phyloP scores from a whole-genome alignment of 441 rosid genomes.

The Brassica balearica region DNA sequence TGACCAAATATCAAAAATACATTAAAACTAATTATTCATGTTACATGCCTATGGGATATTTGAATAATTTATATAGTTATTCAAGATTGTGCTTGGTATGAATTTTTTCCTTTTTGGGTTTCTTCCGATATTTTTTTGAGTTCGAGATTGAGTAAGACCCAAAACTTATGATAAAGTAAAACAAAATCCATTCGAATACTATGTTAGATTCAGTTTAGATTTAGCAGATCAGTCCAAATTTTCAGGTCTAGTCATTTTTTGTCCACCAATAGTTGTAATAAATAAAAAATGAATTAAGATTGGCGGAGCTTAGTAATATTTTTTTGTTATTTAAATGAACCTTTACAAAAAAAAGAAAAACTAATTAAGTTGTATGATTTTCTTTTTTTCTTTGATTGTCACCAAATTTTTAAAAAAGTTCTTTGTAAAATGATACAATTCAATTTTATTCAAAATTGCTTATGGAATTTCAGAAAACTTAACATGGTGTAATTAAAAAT shows the following conservation, averaged over 20 bases:
- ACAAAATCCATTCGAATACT: neutral
- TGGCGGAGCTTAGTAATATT: neutral
- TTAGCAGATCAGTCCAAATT: neutral
- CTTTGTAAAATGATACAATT: conserved; percentile 3
- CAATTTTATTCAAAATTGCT: neutral
- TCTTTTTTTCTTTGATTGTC: neutral
- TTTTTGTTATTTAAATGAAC: neutral
- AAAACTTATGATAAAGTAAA: neutral
- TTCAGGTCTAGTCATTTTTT: neutral
- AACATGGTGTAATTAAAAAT: neutral
- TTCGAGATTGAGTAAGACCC: neutral
- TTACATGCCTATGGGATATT: neutral
- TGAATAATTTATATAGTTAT: neutral
- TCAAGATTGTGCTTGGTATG: neutral
- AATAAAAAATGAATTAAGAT: neutral
- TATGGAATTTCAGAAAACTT: neutral
- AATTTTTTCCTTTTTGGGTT: neutral
- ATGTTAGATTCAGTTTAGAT: neutral
- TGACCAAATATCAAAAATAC: neutral
- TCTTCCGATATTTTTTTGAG: no score
- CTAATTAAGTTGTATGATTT: neutral
- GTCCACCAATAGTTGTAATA: neutral
- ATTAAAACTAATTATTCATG: neutral
- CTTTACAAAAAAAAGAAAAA: neutral
- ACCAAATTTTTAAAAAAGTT: neutral